Conservation (phyloP, 306 rosid genomes). For the Ziziphus jujuba region DNA sequence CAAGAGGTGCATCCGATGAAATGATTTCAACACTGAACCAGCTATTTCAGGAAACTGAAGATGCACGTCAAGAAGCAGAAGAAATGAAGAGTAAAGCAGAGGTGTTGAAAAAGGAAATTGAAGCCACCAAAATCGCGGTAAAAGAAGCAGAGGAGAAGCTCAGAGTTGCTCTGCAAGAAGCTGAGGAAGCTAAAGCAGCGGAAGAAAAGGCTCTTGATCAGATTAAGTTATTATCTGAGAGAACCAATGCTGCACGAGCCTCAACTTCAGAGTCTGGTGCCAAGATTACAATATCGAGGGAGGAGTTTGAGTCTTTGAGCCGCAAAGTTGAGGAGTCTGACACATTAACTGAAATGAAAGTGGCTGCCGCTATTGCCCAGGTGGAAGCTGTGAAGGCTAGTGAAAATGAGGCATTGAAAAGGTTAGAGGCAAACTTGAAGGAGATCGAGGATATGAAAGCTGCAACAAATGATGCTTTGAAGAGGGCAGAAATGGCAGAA, state of each 20-base stretch:
- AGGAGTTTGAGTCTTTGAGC: constrained; percentile 78
- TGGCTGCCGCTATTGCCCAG: constrained; percentile 95
- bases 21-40: constrained; percentile 74
- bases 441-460: constrained; percentile 77
- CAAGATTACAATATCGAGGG: constrained; percentile 71
- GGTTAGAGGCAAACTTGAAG: constrained; percentile 66
- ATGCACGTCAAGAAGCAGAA: constrained; percentile 68
- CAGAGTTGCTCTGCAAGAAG: constrained; percentile 67
- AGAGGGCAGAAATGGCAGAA: constrained; percentile 91
- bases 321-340: constrained; percentile 88
- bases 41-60: constrained; percentile 63
- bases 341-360: constrained; percentile 83
- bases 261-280: constrained; percentile 86
- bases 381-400: constrained; percentile 99
- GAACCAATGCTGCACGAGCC: constrained; percentile 79
- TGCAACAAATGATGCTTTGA: constrained; percentile 68
- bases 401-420: constrained; percentile 74
- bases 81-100: constrained; percentile 70
- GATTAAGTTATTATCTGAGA: constrained; percentile 67
- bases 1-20: constrained; percentile 75
- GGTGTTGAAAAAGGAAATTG: constrained; percentile 72
- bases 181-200: constrained; percentile 77
- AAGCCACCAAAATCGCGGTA: constrained; percentile 55
- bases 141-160: constrained; percentile 77
- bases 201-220: constrained; percentile 79